Base-by-base conservation (phyloP, 176 grass and related monocot species). In the Zoysia japonica region DNA sequence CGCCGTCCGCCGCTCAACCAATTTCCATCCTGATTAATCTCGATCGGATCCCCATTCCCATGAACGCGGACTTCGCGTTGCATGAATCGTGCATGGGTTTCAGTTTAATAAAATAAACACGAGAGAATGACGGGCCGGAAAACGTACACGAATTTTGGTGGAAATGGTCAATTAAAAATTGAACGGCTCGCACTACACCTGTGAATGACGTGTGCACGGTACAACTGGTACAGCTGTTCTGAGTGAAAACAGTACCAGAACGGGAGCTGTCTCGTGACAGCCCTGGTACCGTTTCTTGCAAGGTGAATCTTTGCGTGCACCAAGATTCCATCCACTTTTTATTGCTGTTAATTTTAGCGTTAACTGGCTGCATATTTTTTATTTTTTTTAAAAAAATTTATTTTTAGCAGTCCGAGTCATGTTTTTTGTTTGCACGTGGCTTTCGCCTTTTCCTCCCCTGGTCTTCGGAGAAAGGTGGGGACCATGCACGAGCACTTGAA, bases 401-500 rank as follows among this genome's bases (percentile, higher is more conserved):
- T 38, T 3, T 54, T 54, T 41, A 52, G 47, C 2, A 1, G 11
- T 53, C 19, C 36, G 0, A 17, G 4, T 1, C 9, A 0, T 41
- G 76, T 62, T 35, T 85, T 48, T 60, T 13, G 5, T 37, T 36
- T 74, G 51, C 70, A 74, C 77, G 62, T 86, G 72, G 9, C 55
- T 77, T 2, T 46, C 48, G 35, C 55, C 43, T 13, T 76, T 62
- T 59, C 13, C 3, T 39, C 61, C 78, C 78, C 67, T 57, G 72
- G 74, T 77, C 63, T 70, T 73, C 20, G 72, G 79, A 87, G 72
- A 47, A 70, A 76, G 37, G 13, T 37, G 67, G 65, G 75, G 75
- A 55, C 67, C 67, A 54, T 35, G 78, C 1, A 36, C 38, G 19
- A 53, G 45, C 11, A 44, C 5, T 37, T 46, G 75, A 85, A 72